phyloP scores from a whole-genome alignment of 2,329 filamentous ascomycete species.

The Aureobasidium pullulans region DNA sequence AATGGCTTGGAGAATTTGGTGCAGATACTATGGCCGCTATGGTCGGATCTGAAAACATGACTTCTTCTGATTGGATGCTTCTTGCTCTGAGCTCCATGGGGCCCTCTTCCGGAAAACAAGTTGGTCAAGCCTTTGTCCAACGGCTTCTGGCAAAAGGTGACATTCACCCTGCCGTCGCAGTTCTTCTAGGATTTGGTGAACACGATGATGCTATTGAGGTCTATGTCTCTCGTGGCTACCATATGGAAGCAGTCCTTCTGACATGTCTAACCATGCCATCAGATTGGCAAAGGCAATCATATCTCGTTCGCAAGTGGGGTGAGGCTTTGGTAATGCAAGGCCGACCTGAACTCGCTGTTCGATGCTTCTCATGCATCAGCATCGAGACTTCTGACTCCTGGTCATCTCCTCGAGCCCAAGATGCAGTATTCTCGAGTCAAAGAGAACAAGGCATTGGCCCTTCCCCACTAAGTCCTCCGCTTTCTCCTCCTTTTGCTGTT shows the following conservation, averaged over 20 bases:
- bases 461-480: slow-evolving; percentile 53
- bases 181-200: slow-evolving; percentile 87
- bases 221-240: slow-evolving; percentile 84
- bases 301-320: slow-evolving; percentile 89
- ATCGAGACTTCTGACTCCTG: slow-evolving; percentile 79
- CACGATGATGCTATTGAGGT: slow-evolving; percentile 92
- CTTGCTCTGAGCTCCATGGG: slow-evolving; percentile 85
- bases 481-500: slow-evolving; percentile 63
- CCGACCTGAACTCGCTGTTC: slow-evolving; percentile 82
- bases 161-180: slow-evolving; percentile 83
- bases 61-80: slow-evolving; percentile 94
- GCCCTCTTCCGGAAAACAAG: slow-evolving; percentile 68
- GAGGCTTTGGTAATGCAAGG: slow-evolving; percentile 82
- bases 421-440: slow-evolving; percentile 50
- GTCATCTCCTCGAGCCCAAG: slow-evolving; percentile 73
- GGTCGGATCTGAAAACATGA: slow-evolving; percentile 72
- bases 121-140: slow-evolving; percentile 85
- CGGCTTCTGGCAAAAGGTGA: slow-evolving; percentile 83
- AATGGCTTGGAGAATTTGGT: slow-evolving; percentile 85
- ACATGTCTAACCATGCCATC: slow-evolving; percentile 73
- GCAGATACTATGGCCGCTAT: slow-evolving; percentile 73
- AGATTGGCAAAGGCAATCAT: slow-evolving; percentile 86
- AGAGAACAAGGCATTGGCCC: slow-evolving; percentile 31
- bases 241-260: slow-evolving; percentile 86
- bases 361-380: slow-evolving; percentile 88